These are phyloP conservation scores for Beauveria varroae DNA, from an alignment of 2,329 filamentous ascomycete species.

Conservation along the genomic window DNA sequence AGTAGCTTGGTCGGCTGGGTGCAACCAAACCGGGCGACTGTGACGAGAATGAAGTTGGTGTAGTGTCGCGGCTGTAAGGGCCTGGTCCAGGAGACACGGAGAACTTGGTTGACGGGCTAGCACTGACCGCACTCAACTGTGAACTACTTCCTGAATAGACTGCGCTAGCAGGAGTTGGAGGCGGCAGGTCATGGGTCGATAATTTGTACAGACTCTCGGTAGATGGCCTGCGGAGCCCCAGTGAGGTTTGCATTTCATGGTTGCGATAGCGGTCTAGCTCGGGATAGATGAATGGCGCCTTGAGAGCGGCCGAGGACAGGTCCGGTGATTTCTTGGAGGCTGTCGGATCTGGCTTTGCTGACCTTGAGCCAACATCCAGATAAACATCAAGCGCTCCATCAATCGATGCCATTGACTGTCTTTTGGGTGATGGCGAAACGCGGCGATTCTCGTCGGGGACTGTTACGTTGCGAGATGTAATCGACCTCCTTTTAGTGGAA, in stretches of 20 bases:
- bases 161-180: constrained; percentile 48
- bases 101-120: constrained; percentile 67
- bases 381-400: constrained; percentile 4
- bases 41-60: constrained; percentile 70
- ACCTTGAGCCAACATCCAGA: constrained; percentile 18
- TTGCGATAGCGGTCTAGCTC: constrained; percentile 55
- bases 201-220: constrained; percentile 48
- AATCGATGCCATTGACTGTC: constrained; percentile 5
- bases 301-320: constrained; percentile 27
- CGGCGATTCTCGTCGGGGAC: constrained; percentile 20
- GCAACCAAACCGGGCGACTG: constrained; percentile 58
- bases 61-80: constrained; percentile 68
- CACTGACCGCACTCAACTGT: constrained; percentile 52
- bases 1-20: constrained; percentile 34
- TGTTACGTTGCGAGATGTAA: constrained; percentile 31
- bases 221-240: constrained; percentile 22
- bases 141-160: constrained; percentile 53
- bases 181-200: constrained; percentile 58
- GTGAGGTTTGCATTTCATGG: constrained; percentile 29
- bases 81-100: constrained; percentile 64
- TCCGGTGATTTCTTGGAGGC: constrained; percentile 35
- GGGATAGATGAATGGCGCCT: constrained; percentile 45
- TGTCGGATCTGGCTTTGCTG: constrained; percentile 37
- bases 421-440: background rate
- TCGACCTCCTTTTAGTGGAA: constrained; percentile 43